These are phyloP conservation scores for Syzygium syzygioides DNA, from an alignment of 441 rosid species.

Conservation along the genomic window DNA sequence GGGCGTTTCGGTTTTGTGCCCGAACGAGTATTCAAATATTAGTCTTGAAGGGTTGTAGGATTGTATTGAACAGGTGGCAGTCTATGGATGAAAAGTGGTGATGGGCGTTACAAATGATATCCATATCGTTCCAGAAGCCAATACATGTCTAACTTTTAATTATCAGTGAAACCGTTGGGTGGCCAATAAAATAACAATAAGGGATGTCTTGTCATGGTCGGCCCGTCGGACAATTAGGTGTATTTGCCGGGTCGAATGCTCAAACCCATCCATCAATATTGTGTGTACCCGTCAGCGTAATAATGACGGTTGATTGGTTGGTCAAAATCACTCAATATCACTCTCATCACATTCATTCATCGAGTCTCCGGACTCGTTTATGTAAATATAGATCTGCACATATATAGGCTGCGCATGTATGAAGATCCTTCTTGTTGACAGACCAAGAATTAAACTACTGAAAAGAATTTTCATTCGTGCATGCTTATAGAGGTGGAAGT, in stretches of 20 bases:
- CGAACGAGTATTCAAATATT: background rate
- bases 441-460: background rate
- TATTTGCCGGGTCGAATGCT: background rate
- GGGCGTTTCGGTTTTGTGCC: background rate
- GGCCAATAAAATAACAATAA: background rate
- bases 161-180: background rate
- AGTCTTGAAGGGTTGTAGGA: background rate
- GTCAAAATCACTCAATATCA: background rate
- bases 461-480: background rate
- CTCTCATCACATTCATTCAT: background rate
- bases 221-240: background rate
- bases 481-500: background rate
- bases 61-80: background rate
- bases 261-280: background rate
- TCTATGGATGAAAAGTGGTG: background rate
- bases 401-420: background rate
- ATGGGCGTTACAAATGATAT: accelerated
- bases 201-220: background rate
- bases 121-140: background rate
- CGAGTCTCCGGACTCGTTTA: background rate
- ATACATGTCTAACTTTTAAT: background rate
- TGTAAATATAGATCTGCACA: background rate
- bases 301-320: background rate
- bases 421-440: background rate
- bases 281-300: background rate